Conservation (phyloP, 805 yeast species). For the Candida khao-thaluensis region DNA sequence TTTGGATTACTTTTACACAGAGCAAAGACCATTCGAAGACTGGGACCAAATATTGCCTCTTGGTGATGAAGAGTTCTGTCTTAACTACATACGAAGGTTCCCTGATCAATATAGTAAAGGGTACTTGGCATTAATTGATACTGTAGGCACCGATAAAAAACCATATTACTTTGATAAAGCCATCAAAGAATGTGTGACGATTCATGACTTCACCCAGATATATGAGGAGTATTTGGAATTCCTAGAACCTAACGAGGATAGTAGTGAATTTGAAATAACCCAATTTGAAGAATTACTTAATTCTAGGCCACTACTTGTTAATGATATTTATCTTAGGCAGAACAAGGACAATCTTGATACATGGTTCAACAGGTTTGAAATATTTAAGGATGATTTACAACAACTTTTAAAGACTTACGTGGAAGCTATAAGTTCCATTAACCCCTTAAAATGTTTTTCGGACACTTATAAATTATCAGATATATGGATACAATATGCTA, state of each 20-base stretch:
- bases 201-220: conserved; percentile 60
- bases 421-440: conserved; percentile 62
- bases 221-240: conserved; percentile 60
- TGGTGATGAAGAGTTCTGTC: conserved; percentile 17
- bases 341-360: conserved; percentile 58
- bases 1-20: conserved; percentile 1
- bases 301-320: conserved; percentile 56
- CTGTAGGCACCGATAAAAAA: not conserved
- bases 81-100: conserved; percentile 28
- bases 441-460: conserved; percentile 50
- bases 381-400: conserved; percentile 42
- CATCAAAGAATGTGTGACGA: conserved; percentile 44
- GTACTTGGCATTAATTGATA: conserved; percentile 16
- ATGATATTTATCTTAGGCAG: conserved; percentile 65
- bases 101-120: conserved; percentile 61
- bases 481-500: conserved; percentile 72
- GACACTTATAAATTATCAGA: conserved; percentile 42
- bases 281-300: conserved; percentile 55
- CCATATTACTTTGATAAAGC: conserved; percentile 46
- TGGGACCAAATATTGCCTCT: conserved; percentile 23
- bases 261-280: conserved; percentile 29
- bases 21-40: conserved; percentile 25
- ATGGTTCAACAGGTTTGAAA: conserved; percentile 66
- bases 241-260: conserved; percentile 18
- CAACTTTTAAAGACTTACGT: conserved; percentile 52